A percentile compares a stretch with the other conserved stretches of the same genome.
Evolutionary conservation across 1,284 basidiomycete species (phyloP).

Genomic region (Trametes hirsuta): DNA sequence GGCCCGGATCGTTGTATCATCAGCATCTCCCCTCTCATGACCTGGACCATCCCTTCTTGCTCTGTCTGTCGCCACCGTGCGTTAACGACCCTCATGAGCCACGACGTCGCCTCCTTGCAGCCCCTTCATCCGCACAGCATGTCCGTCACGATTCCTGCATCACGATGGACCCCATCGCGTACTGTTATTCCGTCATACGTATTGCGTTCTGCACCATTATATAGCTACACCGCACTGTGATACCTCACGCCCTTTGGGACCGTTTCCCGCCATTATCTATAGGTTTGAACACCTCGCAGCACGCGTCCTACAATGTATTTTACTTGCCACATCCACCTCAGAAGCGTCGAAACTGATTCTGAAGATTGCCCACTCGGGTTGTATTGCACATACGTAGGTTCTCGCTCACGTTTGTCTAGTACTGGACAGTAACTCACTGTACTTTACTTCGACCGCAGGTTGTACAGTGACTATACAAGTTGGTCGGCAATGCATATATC

Average conservation of each 20-base stretch:
- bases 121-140: not conserved
- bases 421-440: too few species aligned
- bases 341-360: too few species aligned
- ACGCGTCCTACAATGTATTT: not conserved
- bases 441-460: too few species aligned
- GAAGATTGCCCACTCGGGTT: too few species aligned
- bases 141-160: not conserved
- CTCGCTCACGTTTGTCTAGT: too few species aligned
- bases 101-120: not conserved
- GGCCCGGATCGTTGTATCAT: constrained; percentile 13
- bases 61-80: not conserved
- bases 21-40: constrained; percentile 7
- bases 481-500: too few species aligned
- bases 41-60: constrained; percentile 5
- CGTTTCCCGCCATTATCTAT: not conserved
- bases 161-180: not conserved
- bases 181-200: constrained; percentile 19
- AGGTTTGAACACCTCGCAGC: not conserved
- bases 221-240: constrained; percentile 7
- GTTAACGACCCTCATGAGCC: constrained; percentile 9
- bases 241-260: constrained; percentile 7
- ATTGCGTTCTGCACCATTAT: constrained; percentile 2
- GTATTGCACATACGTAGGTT: not conserved
- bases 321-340: not conserved
- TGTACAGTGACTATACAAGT: too few species aligned